Percentiles rank a stretch among this genome's conserved stretches.
phyloP scores from a whole-genome alignment of 208 protist species.

The Vickermania spadyakhi region DNA sequence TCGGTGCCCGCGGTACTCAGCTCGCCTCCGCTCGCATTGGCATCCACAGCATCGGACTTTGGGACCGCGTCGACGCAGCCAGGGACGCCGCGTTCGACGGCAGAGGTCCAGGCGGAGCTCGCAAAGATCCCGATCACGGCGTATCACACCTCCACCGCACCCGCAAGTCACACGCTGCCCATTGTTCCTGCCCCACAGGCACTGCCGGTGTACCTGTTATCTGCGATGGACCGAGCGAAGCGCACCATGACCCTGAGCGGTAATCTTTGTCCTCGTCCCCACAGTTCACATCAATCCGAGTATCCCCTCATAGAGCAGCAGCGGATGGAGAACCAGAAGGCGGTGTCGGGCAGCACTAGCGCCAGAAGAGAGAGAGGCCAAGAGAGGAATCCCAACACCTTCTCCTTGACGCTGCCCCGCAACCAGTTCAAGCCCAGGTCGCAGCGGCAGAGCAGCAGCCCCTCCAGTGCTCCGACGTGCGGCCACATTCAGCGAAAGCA shows the following conservation, averaged over 20 bases:
- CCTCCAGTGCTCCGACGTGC: neutral
- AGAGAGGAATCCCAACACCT: neutral
- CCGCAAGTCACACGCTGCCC: neutral
- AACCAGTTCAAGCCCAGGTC: neutral
- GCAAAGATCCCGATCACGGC: neutral
- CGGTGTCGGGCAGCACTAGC: neutral
- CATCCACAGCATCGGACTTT: neutral
- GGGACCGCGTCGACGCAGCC: neutral
- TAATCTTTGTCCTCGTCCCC: neutral
- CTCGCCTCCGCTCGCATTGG: neutral
- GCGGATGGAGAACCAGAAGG: neutral
- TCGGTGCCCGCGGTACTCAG: neutral
- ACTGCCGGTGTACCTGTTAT: neutral
- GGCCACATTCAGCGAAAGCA: neutral
- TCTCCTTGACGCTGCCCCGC: neutral
- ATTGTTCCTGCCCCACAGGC: neutral
- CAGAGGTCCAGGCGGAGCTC: neutral
- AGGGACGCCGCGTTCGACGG: too few species aligned
- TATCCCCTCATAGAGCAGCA: neutral
- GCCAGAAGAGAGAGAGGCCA: neutral
- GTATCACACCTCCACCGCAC: neutral
- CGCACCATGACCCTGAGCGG: neutral
- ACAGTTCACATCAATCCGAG: neutral
- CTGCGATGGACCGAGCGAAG: neutral
- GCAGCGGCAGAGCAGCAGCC: neutral